These are phyloP conservation scores for Leavenworthia alabamica DNA, from an alignment of 345 rosid genomes.

Conservation along the genomic window DNA sequence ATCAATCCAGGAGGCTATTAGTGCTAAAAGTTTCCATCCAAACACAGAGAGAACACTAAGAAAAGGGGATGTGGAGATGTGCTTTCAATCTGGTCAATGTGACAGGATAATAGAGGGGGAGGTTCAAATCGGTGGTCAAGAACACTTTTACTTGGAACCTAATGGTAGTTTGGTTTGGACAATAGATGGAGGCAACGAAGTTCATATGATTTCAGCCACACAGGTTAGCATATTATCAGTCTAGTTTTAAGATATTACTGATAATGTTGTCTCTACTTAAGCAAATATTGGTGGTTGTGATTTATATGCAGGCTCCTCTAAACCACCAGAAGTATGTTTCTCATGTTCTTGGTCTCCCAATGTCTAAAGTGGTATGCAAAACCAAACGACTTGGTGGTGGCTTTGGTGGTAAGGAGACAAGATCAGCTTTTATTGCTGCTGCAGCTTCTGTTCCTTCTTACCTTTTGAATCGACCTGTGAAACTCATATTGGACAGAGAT, in stretches of 20 bases:
- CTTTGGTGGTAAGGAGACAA: constrained; percentile 98
- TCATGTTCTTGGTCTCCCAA: constrained; percentile 82
- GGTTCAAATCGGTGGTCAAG: constrained; percentile 95
- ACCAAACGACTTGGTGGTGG: constrained; percentile 93
- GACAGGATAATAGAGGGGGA: constrained; percentile 71
- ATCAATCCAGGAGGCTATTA: constrained; percentile 74
- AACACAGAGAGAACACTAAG: constrained; percentile 50
- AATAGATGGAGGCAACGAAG: constrained; percentile 77
- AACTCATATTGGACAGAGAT: constrained; percentile 81
- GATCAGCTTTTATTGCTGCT: constrained; percentile 75
- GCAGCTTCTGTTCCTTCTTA: constrained; percentile 83
- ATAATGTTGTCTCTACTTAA: not conserved
- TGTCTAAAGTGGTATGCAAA: constrained; percentile 93
- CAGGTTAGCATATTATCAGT: constrained; percentile 69
- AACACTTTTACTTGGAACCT: constrained; percentile 92
- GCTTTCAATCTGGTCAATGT: constrained; percentile 70
- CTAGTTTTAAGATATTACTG: not conserved
- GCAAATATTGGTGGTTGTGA: constrained; percentile 3
- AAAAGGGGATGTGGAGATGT: constrained; percentile 83
- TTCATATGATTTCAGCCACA: constrained; percentile 90
- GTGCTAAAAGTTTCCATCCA: constrained; percentile 76
- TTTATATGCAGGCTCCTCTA: constrained; percentile 77
- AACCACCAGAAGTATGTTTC: constrained; percentile 88
- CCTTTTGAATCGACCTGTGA: constrained; percentile 73
- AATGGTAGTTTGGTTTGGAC: constrained; percentile 89